These are phyloP conservation scores for Euptelea pleiosperma DNA, from an alignment of 164 flowering plant species.

Conservation along the genomic window DNA sequence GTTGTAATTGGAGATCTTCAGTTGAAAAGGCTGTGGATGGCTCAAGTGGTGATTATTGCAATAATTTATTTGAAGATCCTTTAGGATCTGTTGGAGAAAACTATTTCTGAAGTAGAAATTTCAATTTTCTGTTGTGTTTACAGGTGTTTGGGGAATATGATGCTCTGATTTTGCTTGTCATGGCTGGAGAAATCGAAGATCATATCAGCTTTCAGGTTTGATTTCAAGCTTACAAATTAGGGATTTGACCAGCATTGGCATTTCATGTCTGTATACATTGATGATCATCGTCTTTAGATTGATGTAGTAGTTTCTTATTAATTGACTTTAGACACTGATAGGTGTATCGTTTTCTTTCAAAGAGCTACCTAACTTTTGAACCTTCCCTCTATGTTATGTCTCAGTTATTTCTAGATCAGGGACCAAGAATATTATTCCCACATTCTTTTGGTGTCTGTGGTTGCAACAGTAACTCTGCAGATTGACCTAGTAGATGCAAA, in stretches of 20 bases:
- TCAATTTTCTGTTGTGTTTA: constrained; percentile 3
- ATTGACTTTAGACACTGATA: not conserved
- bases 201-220: constrained; percentile 49
- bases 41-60: not conserved
- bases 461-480: no score
- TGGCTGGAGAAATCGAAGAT: constrained; percentile 66
- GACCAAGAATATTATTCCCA: no score
- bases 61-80: not conserved
- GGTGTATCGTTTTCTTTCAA: no score
- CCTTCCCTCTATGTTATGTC: no score
- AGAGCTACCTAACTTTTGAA: no score
- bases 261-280: not conserved
- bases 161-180: constrained; percentile 22
- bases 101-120: not conserved
- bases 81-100: not conserved
- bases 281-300: no score
- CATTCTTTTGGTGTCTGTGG: no score
- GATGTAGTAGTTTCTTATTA: no score
- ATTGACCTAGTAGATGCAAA: no score
- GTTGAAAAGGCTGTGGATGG: not conserved
- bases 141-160: constrained; percentile 21
- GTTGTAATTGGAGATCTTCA: not conserved
- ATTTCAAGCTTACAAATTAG: not conserved
- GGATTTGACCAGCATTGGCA: not conserved
- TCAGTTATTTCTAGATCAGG: no score